A percentile compares a stretch with the other conserved stretches of the same genome.
phyloP scores from a whole-genome alignment of 768 basidiomycete genomes.

The Postia placenta region DNA sequence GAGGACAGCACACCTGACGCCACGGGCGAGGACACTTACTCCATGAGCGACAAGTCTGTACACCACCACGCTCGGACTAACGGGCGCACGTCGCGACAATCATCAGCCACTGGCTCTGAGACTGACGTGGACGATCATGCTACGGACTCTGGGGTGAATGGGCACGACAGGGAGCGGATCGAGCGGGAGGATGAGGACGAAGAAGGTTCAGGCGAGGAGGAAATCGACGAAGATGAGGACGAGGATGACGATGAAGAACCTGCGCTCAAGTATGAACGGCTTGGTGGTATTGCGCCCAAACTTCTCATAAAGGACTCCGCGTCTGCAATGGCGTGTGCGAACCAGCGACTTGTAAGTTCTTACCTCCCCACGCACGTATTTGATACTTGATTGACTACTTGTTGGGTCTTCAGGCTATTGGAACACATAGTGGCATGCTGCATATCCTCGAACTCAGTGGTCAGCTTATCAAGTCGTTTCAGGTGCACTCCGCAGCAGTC shows the following conservation, averaged over 20 bases:
- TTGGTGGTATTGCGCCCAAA: constrained; percentile 66
- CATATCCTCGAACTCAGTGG: constrained; percentile 80
- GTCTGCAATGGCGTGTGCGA: constrained; percentile 72
- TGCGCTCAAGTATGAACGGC: constrained; percentile 83
- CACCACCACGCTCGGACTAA: not conserved
- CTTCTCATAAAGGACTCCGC: constrained; percentile 86
- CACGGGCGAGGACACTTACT: not conserved
- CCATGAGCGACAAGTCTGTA: not conserved
- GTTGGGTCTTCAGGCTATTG: constrained; percentile 57
- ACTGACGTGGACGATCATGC: not conserved
- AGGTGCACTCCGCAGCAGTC: constrained; percentile 85
- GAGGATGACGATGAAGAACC: constrained; percentile 88
- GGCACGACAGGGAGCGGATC: not conserved
- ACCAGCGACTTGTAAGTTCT: constrained; percentile 59
- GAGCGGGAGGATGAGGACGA: constrained; percentile 7
- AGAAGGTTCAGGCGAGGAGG: constrained; percentile 22
- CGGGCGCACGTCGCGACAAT: not conserved
- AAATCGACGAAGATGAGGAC: constrained; percentile 48
- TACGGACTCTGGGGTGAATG: not conserved
- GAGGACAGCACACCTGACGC: constrained; percentile 9
- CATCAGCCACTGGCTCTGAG: not conserved
- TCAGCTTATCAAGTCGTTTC: constrained; percentile 80
- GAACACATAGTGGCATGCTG: constrained; percentile 90
- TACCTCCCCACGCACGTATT: not conserved
- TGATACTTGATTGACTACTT: constrained; percentile 2